Evolutionary conservation across 345 rosid genomes (phyloP).

Genomic region (Eucalyptus cloeziana): DNA sequence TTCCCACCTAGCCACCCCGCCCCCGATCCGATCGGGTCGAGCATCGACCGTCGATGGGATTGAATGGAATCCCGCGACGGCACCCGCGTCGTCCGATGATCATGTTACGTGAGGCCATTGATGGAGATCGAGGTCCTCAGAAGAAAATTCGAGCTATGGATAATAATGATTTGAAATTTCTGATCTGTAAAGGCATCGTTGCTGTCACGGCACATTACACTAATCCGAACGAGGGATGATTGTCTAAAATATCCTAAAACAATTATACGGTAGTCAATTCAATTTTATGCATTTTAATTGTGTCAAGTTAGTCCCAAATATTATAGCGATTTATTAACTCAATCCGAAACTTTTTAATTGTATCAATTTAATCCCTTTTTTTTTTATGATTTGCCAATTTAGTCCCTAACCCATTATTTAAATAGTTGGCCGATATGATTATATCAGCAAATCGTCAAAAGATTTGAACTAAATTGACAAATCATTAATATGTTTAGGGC

Average conservation of each 20-base stretch:
- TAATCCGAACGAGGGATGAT: accelerated
- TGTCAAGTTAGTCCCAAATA: accelerated
- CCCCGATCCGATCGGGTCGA: not conserved
- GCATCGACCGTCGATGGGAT: not conserved
- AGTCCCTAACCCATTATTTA: accelerated
- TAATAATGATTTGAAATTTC: not conserved
- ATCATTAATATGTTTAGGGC: too few relatives aligned
- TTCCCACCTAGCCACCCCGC: not conserved
- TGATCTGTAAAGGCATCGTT: not conserved
- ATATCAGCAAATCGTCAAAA: accelerated
- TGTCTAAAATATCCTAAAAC: accelerated
- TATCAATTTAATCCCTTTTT: accelerated
- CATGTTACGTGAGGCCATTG: not conserved
- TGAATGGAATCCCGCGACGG: not conserved
- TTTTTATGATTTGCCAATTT: accelerated
- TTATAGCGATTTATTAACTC: accelerated
- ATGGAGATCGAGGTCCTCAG: not conserved
- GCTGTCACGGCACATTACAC: not conserved
- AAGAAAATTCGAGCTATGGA: not conserved
- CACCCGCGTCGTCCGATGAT: not conserved
- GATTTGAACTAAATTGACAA: accelerated
- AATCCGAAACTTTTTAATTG: accelerated
- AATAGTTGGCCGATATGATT: too few relatives aligned
- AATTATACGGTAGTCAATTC: accelerated
- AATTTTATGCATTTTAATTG: accelerated